These are phyloP conservation scores for Lagenidium sp. DNA, from an alignment of 352 stramenopile genomes.

Conservation along the genomic window DNA sequence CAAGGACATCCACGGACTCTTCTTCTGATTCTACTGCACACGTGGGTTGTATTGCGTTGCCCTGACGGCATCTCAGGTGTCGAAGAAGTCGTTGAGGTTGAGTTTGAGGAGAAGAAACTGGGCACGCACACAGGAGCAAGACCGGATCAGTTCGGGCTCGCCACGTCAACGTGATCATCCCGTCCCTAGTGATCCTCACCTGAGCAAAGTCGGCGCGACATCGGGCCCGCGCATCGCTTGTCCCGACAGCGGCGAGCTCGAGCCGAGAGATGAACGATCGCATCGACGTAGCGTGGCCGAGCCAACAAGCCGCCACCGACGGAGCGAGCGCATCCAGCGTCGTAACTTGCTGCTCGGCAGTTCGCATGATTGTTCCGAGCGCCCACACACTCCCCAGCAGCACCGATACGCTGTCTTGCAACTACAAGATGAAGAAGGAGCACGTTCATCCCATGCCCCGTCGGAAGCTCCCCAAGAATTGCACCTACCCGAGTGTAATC, in stretches of 20 bases:
- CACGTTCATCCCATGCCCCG: too few species aligned
- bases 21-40: slow-evolving; percentile 64
- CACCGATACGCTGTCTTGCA: background rate
- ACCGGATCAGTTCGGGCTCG: background rate
- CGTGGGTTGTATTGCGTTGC: too few species aligned
- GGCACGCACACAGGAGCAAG: slow-evolving; percentile 9
- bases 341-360: slow-evolving; percentile 1
- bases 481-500: too few species aligned
- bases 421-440: background rate
- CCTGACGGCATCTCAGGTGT: too few species aligned
- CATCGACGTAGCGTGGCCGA: slow-evolving; percentile 1
- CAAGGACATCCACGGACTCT: slow-evolving; percentile 74
- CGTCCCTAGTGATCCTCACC: background rate
- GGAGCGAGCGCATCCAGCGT: slow-evolving; percentile 8
- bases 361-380: slow-evolving; percentile 8
- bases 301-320: background rate
- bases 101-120: slow-evolving; percentile 50
- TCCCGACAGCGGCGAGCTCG: too few species aligned
- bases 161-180: too few species aligned
- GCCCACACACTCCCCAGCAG: slow-evolving; percentile 8
- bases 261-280: slow-evolving; percentile 1
- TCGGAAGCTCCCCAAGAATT: too few species aligned
- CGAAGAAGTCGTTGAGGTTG: slow-evolving; percentile 40
- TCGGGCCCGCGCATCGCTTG: too few species aligned
- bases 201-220: slow-evolving; percentile 6